Evolutionary conservation across 2,329 filamentous ascomycete species (phyloP), one percentile per base, ranked within the genome.

Genomic region (Hypomyces rosellus): DNA sequence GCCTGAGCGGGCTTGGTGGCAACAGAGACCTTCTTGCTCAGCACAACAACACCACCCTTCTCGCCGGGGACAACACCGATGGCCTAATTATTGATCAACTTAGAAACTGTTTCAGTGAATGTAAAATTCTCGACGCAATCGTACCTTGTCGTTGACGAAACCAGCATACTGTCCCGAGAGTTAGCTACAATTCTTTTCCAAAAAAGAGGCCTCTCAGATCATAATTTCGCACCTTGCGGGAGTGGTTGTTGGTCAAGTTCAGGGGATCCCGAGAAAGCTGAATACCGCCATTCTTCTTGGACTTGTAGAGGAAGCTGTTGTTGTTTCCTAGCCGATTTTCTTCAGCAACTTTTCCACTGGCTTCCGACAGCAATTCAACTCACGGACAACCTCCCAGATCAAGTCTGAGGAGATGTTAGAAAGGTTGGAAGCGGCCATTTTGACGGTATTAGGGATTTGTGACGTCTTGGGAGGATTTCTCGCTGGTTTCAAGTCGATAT

Each of bases 301-400:
- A 87, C 86, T 96, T 96, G 72, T 92, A 88, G 71, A 96, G 85
- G 82, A 79, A 96, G 70, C 89, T 76, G 78, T 95, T 96, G 77
- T 89, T 84, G 78, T 76, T 77, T 76, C 90, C 91, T 96, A 68
- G 55, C 46, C 42, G 45, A 49, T 42, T 42, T 47, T 33, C 7
- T 38, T 43, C 25, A 30, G 25, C 25, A 30, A 30, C 25, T 8
- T 30, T 30, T 30, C 25, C 25, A 30, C 25, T 30, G 8, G 25
- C 9, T 6, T 30, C 25, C 9, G 25, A 30, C 25, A 37, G 14
- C 34, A 34, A 39, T n/a, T 52, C 25, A 83, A 90, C 90, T 74
- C 85, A 96, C 91, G 89, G 81, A 86, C 85, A 74, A 95, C 77
- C 82, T 92, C 86, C 92, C 92, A 97, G 80, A 96, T 77, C 66